Evolutionary conservation across 2,329 filamentous ascomycete genomes (phyloP).

Genomic region (Colletotrichum navitas): DNA sequence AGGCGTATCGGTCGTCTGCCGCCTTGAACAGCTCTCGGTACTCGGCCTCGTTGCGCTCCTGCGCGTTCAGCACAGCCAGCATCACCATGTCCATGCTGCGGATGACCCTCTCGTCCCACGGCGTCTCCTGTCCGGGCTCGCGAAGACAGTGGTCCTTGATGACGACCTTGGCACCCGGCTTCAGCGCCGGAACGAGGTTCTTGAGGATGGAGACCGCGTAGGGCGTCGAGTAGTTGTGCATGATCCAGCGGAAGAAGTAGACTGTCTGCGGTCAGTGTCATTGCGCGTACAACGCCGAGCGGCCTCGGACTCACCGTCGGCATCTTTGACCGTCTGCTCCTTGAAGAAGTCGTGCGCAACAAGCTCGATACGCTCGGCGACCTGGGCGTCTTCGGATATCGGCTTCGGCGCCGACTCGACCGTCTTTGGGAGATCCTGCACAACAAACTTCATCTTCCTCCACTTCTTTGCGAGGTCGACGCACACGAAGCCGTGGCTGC

Average conservation of each 20-base stretch:
- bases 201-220: slow-evolving; percentile 49
- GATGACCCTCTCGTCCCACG: slow-evolving; percentile 62
- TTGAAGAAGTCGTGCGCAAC: slow-evolving; percentile 44
- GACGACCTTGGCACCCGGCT: slow-evolving; percentile 50
- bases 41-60: slow-evolving; percentile 62
- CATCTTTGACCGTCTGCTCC: slow-evolving; percentile 44
- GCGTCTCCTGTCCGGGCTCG: slow-evolving; percentile 53
- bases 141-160: slow-evolving; percentile 53
- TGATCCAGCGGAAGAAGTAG: slow-evolving; percentile 58
- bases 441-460: slow-evolving; percentile 50
- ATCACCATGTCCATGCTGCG: slow-evolving; percentile 66
- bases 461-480: slow-evolving; percentile 66
- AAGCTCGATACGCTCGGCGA: slow-evolving; percentile 38
- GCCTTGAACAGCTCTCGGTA: slow-evolving; percentile 59
- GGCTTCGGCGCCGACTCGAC: slow-evolving; percentile 39
- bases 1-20: slow-evolving; percentile 58
- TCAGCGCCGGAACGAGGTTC: slow-evolving; percentile 53
- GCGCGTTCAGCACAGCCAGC: slow-evolving; percentile 64
- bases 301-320: slow-evolving; percentile 45
- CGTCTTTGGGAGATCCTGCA: slow-evolving; percentile 50
- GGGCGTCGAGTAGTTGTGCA: slow-evolving; percentile 61
- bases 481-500: slow-evolving; percentile 69
- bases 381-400: slow-evolving; percentile 36
- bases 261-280: slow-evolving; percentile 47
- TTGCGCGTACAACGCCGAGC: neutral